A percentile compares a stretch with the other conserved stretches of the same genome.
Conservation (phyloP, 2,329 filamentous ascomycete genomes). For the Fusarium humuli region DNA sequence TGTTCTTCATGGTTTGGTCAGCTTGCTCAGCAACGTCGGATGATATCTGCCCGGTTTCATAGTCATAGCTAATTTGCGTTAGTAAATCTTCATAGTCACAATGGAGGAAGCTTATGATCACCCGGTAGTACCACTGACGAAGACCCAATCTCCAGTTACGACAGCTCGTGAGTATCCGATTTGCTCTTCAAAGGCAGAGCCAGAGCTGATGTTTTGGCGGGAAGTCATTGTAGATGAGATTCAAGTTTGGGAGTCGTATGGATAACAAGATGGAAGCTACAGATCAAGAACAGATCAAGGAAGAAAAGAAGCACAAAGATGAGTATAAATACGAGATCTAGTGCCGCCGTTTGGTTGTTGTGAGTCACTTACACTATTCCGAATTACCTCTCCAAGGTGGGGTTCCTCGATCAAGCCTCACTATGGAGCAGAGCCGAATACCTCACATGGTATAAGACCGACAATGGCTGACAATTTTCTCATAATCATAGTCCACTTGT, state of each 20-base stretch:
- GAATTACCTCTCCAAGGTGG: neutral
- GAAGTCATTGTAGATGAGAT: conserved; percentile 44
- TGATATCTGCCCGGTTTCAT: conserved; percentile 60
- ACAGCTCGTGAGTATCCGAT: conserved; percentile 68
- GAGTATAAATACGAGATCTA: neutral
- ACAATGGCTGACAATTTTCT: neutral
- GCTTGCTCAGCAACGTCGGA: conserved; percentile 60
- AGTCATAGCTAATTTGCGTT: conserved; percentile 59
- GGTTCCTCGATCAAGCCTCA: neutral
- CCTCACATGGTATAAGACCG: neutral
- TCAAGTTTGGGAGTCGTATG: neutral
- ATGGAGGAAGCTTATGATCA: conserved; percentile 30
- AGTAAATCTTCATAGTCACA: neutral
- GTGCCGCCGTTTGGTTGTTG: neutral
- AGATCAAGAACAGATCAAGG: accelerated
- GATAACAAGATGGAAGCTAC: neutral
- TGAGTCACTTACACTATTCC: conserved; percentile 33
- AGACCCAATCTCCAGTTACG: conserved; percentile 61
- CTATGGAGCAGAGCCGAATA: neutral
- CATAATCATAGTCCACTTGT: too few species aligned
- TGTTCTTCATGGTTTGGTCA: conserved; percentile 62
- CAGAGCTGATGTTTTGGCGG: conserved; percentile 59
- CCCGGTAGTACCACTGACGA: conserved; percentile 68
- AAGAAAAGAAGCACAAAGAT: neutral
- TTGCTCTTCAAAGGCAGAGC: conserved; percentile 63